Conservation (phyloP, 495 filamentous ascomycete species). For the Astrothelium subdiscretum region DNA sequence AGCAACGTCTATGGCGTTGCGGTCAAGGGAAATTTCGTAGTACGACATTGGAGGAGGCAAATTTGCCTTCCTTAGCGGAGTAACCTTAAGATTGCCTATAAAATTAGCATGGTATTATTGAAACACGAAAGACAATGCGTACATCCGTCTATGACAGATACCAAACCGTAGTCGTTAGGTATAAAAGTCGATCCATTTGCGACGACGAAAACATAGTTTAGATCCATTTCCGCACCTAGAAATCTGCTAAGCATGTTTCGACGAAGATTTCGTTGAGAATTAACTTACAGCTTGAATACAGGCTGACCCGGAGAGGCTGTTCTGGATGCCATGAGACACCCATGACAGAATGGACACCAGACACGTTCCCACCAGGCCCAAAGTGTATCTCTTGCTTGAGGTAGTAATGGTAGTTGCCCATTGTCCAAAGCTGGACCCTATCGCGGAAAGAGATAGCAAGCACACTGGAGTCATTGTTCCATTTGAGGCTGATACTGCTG, state of each 20-base stretch:
- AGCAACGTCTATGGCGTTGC: conserved; percentile 60
- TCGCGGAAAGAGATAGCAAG: conserved; percentile 69
- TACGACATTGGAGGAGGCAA: conserved; percentile 88
- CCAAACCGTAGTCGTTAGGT: conserved; percentile 68
- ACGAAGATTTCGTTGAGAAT: conserved; percentile 4
- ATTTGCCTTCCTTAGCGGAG: conserved; percentile 70
- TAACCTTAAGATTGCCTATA: conserved; percentile 60
- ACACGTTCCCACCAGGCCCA: background rate
- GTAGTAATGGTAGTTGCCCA: conserved; percentile 96
- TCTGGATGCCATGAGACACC: conserved; percentile 73
- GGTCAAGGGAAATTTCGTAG: conserved; percentile 53
- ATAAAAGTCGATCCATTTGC: conserved; percentile 52
- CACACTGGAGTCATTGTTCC: conserved; percentile 87
- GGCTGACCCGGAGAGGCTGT: conserved; percentile 53
- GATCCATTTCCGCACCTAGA: background rate
- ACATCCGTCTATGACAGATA: conserved; percentile 83
- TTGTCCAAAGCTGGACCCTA: conserved; percentile 86
- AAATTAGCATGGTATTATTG: conserved; percentile 10
- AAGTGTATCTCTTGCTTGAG: conserved; percentile 71
- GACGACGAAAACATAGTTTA: conserved; percentile 47
- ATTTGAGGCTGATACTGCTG: conserved; percentile 53
- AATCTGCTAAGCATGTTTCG: background rate
- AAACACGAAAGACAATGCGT: conserved; percentile 18
- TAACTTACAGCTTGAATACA: background rate
- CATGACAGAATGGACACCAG: background rate